Base-by-base conservation (phyloP, 805 yeast species). In the Kodamaea kakaduensis region DNA sequence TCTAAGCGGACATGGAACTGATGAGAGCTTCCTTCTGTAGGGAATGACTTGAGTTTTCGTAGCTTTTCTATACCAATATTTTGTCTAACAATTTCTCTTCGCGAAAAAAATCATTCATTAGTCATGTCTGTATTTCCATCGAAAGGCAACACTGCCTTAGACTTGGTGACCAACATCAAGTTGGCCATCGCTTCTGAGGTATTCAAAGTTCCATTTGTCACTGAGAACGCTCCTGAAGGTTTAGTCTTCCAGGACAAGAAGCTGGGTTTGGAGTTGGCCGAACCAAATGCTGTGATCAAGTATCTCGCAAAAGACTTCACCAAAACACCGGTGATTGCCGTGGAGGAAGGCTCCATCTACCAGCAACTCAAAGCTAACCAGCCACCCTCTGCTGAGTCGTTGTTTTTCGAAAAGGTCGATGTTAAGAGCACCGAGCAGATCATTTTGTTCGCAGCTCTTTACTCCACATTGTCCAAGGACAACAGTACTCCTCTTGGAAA, bases 271-370 rank as follows among this genome's bases (percentile, higher is more conserved):
- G 73, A 71, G 46, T 65, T 83, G 42, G 59, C 67, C 38, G 86
- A 82, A 55, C 67, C 85, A 14, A 80, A 82, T 51, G 78, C 93
- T 14, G 77, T 82, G 34, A 79, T 82, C 42, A 77, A 78, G 54
- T 83, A 77, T 49, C 59, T 79, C 42, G 64, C 76, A 24, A 56
- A 63, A 15, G 78, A 77, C 43, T 79, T 77, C 42, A 37, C 57
- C 5, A 47, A 34, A 7, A 50, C 59, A 17, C 43, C 50, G 9
- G 52, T 63, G 10, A 58, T 70, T 29, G 56, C 53, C 8, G 54
- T 59, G 15, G 77, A 73, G 43, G 82, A 77, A 51, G 52, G 63
- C 16, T 42, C 43, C n/a, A 54, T 76, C 20, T 69, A 67, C 44
- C 45, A 58, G 2, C 66, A 69, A 9, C 48, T 70, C 38, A 64